Evolutionary conservation across 2,329 filamentous ascomycete species (phyloP).

Genomic region (Pseudogymnoascus sp.): DNA sequence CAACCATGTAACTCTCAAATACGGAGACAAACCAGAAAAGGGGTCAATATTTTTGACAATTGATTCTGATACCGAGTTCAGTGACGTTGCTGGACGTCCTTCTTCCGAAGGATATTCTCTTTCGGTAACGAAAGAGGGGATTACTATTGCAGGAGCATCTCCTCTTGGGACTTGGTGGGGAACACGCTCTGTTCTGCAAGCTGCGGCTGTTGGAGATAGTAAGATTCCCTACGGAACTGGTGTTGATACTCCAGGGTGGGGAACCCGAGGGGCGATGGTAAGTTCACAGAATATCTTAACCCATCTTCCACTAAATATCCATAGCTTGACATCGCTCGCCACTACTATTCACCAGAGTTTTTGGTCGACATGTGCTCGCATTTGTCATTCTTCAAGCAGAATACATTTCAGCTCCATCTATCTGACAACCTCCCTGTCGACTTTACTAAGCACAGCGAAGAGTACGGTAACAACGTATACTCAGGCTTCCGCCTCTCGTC

Average conservation of each 20-base stretch:
- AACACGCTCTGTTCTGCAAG: slow-evolving; percentile 48
- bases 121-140: slow-evolving; percentile 32
- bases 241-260: slow-evolving; percentile 45
- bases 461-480: slow-evolving; percentile 35
- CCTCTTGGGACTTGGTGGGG: slow-evolving; percentile 52
- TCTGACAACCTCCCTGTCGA: slow-evolving; percentile 50
- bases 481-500: slow-evolving; percentile 49
- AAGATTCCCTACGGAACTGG: slow-evolving; percentile 37
- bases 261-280: slow-evolving; percentile 40
- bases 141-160: slow-evolving; percentile 45
- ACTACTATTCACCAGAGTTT: slow-evolving; percentile 49
- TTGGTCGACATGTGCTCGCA: slow-evolving; percentile 52
- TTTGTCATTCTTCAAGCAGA: slow-evolving; percentile 55
- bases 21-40: slow-evolving; percentile 17
- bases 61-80: slow-evolving; percentile 33
- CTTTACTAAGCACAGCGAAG: slow-evolving; percentile 37
- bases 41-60: slow-evolving; percentile 41
- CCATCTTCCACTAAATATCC: slow-evolving; percentile 12
- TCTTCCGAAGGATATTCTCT: slow-evolving; percentile 46
- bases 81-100: slow-evolving; percentile 38
- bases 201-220: slow-evolving; percentile 35
- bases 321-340: slow-evolving; percentile 45
- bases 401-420: slow-evolving; percentile 51
- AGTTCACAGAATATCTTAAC: slow-evolving; percentile 10
- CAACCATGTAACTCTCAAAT: slow-evolving; percentile 26